Percentiles rank a stretch among this genome's conserved stretches.
phyloP scores from a whole-genome alignment of 805 yeast genomes.

The Yarrowia deformans region DNA sequence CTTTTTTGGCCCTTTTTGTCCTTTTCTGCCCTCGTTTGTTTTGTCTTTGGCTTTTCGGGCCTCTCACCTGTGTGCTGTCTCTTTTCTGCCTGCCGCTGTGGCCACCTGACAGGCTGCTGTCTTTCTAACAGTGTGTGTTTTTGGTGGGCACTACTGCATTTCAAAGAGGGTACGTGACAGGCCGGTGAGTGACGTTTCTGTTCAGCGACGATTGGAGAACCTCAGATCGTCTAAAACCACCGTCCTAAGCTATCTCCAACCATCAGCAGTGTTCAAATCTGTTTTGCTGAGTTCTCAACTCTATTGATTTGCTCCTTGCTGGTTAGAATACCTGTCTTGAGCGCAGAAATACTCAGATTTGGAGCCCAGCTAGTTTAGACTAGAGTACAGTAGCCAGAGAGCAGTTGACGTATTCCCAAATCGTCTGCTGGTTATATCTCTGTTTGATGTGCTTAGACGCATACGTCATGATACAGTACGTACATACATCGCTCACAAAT shows the following conservation, averaged over 20 bases:
- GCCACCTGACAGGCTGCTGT: background rate
- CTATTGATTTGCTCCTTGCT: conserved; percentile 2
- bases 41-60: background rate
- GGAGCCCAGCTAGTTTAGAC: conserved; percentile 10
- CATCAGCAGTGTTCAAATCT: background rate
- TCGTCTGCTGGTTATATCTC: too few species aligned
- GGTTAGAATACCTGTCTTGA: background rate
- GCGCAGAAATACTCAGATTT: background rate
- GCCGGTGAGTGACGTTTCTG: background rate
- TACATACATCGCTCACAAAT: too few species aligned
- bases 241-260: too few species aligned
- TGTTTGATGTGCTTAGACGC: too few species aligned
- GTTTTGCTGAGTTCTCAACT: background rate
- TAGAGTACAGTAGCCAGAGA: background rate
- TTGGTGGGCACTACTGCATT: conserved; percentile 23
- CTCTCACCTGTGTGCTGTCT: background rate
- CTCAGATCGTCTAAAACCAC: background rate
- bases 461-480: too few species aligned
- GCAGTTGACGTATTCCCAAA: too few species aligned
- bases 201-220: background rate
- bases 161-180: background rate
- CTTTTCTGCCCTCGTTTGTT: background rate
- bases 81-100: background rate
- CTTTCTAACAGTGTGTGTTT: background rate
- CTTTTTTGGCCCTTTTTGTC: too few species aligned